Percentiles rank a stretch among this genome's conserved stretches.
These are phyloP conservation scores for Bremia lactucae DNA, from an alignment of 352 stramenopile genomes.

Conservation along the genomic window DNA sequence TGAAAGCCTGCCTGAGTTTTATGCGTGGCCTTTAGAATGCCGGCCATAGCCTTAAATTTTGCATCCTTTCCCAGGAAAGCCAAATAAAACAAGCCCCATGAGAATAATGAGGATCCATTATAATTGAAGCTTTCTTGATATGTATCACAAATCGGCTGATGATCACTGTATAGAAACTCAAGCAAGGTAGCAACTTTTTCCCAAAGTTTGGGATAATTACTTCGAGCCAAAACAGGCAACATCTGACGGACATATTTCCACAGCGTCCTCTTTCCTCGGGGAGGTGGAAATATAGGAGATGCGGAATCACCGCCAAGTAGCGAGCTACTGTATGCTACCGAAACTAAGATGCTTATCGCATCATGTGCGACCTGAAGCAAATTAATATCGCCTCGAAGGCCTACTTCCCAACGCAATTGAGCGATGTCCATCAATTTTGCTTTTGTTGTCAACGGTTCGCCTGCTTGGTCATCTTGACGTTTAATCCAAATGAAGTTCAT, in stretches of 20 bases:
- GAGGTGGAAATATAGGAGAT: slow-evolving; percentile 42
- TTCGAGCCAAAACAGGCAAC: slow-evolving; percentile 40
- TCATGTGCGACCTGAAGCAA: slow-evolving; percentile 57
- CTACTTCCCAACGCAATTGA: slow-evolving; percentile 74
- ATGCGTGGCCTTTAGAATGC: slow-evolving; percentile 62
- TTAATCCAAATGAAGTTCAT: slow-evolving; percentile 23
- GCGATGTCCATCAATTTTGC: slow-evolving; percentile 45
- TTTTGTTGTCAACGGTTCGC: slow-evolving; percentile 17
- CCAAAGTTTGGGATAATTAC: slow-evolving; percentile 36
- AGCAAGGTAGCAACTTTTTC: slow-evolving; percentile 49
- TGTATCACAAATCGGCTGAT: slow-evolving; percentile 5
- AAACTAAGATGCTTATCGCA: slow-evolving; percentile 49
- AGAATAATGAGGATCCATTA: slow-evolving; percentile 34
- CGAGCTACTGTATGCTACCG: slow-evolving; percentile 51
- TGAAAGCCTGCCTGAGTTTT: slow-evolving; percentile 38
- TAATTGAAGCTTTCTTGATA: slow-evolving; percentile 26
- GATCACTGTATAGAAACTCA: slow-evolving; percentile 48
- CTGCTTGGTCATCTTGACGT: slow-evolving; percentile 26
- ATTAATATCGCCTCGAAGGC: slow-evolving; percentile 35
- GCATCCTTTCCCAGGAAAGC: slow-evolving; percentile 38
- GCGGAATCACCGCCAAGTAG: slow-evolving; percentile 19
- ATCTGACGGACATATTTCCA: slow-evolving; percentile 38
- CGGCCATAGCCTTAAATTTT: slow-evolving; percentile 47
- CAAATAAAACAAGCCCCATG: slow-evolving; percentile 71
- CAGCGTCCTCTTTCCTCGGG: slow-evolving; percentile 38